A percentile compares a stretch with the other conserved stretches of the same genome.
Evolutionary conservation across 768 basidiomycete species (phyloP).

Genomic region (Candolleomyces aberdarensis): DNA sequence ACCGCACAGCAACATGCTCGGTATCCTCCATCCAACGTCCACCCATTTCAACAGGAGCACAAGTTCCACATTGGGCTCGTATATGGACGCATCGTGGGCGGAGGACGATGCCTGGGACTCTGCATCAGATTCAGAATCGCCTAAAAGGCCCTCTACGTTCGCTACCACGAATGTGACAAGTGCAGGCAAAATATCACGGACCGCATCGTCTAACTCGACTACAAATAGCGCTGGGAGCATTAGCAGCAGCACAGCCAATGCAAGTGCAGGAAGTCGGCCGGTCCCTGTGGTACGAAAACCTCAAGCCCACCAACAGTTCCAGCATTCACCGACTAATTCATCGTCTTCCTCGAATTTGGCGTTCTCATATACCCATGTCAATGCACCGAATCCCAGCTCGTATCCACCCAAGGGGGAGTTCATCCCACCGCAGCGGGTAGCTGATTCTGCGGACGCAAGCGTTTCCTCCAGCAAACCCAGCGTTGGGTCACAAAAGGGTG

Average conservation of each 20-base stretch:
- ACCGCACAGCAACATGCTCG: slow-evolving; percentile 66
- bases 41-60: slow-evolving; percentile 15
- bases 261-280: not conserved
- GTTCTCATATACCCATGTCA: slow-evolving; percentile 80
- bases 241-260: not conserved
- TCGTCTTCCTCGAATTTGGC: slow-evolving; percentile 68
- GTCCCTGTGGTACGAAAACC: not conserved
- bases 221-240: slow-evolving; percentile 22
- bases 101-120: slow-evolving; percentile 90
- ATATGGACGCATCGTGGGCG: slow-evolving; percentile 54
- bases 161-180: not conserved
- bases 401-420: slow-evolving; percentile 59
- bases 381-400: slow-evolving; percentile 70
- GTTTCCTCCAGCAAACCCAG: not conserved
- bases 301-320: not conserved
- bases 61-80: slow-evolving; percentile 1
- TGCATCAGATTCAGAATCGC: slow-evolving; percentile 73
- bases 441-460: not conserved
- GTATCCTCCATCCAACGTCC: slow-evolving; percentile 40
- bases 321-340: slow-evolving; percentile 14
- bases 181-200: not conserved
- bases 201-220: slow-evolving; percentile 21
- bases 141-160: slow-evolving; percentile 14
- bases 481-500: slow-evolving; percentile 43
- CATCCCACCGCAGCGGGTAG: not conserved